Conservation (phyloP, 441 rosid species). For the Populus hybrid region DNA sequence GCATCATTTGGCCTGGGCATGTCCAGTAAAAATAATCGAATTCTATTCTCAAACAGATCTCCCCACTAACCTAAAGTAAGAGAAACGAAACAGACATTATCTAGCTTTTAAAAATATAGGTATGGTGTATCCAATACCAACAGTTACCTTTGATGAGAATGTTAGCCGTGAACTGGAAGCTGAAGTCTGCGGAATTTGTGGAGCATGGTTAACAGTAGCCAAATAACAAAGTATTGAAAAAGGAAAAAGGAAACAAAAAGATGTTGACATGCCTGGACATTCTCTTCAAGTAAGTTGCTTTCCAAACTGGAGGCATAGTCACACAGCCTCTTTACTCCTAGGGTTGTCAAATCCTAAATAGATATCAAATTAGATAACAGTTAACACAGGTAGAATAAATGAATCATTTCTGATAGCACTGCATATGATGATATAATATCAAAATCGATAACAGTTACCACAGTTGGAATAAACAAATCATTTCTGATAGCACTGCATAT, state of each 20-base stretch:
- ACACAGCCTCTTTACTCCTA: slow-evolving; percentile 56
- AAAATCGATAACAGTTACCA: slow-evolving; percentile 16
- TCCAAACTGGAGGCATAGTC: slow-evolving; percentile 39
- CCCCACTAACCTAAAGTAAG: not conserved
- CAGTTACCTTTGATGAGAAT: slow-evolving; percentile 54
- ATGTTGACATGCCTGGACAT: slow-evolving; percentile 45
- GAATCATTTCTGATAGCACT: slow-evolving; percentile 1
- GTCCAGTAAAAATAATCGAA: not conserved
- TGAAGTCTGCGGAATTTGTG: slow-evolving; percentile 47
- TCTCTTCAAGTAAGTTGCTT: slow-evolving; percentile 34
- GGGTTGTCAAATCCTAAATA: slow-evolving; percentile 48
- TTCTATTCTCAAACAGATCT: not conserved
- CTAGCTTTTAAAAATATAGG: not conserved
- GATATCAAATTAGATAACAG: slow-evolving; percentile 10
- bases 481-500: slow-evolving; percentile 1
- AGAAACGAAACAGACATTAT: not conserved
- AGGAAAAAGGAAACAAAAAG: slow-evolving; percentile 1
- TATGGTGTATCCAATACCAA: slow-evolving; percentile 1
- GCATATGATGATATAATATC: slow-evolving; percentile 1
- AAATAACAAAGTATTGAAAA: not conserved
- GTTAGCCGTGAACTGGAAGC: slow-evolving; percentile 44
- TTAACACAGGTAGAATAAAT: slow-evolving; percentile 14
- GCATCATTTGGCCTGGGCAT: not conserved
- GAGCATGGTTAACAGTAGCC: slow-evolving; percentile 11
- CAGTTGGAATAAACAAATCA: not conserved